Evolutionary conservation across 352 stramenopile genomes (phyloP), one percentile per base, ranked within the genome.

Genomic region (Pythium vanterpoolii): DNA sequence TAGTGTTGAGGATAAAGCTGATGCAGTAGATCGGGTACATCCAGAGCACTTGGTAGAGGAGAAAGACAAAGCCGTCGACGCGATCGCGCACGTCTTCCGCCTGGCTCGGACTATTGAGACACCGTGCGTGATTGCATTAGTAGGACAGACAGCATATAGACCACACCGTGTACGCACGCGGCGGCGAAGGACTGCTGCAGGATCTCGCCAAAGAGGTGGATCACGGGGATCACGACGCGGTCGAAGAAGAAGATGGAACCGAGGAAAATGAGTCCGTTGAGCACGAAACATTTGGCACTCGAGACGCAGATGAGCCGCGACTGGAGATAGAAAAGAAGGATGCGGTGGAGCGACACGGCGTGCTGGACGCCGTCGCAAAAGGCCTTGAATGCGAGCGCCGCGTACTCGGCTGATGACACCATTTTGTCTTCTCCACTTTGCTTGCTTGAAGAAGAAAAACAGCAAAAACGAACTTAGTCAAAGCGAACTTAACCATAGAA

Each of bases 21-120:
- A 95, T 92, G 72, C 82, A 93, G 73, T 95, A 95, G 66, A 95
- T 95, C 42, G 86, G 86, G 62, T 95, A 95, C 84, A 95, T 95
- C 86, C 86, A 95, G 27, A 95, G 63, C 53, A 89, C 81, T 61
- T 95, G 85, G 66, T 95, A 95, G n/a, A 95, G 54, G 27, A 95
- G 50, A 49, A 93, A 95, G 7, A 95, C 82, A 39, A 95, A 90
- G 19, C 77, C 81, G 56, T 95, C 86, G 38, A 95, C 83, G 30
- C 74, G 71, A 54, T 92, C 80, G 38, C 82, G 82, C 26, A 90
- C 77, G 38, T 90, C 79, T 44, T 90, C 79, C n/a, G 83, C 76
- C 48, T 90, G 63, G 47, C 57, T 71, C 24, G 69, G 47, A 13
- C 78, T 90, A 40, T 26, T 38, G 13, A 30, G 30, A 30, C 3